phyloP scores from a whole-genome alignment of 2,329 filamentous ascomycete genomes.

The Fusarium sp. region DNA sequence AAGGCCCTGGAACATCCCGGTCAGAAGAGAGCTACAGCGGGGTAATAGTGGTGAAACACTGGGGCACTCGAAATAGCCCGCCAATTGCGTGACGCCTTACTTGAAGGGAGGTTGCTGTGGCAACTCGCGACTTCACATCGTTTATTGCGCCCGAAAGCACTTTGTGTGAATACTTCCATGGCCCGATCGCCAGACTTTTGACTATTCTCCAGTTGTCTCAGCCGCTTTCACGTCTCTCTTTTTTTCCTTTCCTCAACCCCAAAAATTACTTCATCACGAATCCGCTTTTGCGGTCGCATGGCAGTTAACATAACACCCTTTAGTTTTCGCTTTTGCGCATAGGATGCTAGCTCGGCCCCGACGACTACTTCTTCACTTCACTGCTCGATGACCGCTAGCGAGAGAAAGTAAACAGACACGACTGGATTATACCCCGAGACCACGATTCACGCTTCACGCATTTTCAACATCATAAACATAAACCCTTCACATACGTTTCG shows the following conservation, averaged over 20 bases:
- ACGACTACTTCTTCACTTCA: slow-evolving; percentile 44
- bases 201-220: slow-evolving; percentile 43
- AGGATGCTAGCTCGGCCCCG: slow-evolving; percentile 43
- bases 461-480: slow-evolving; percentile 5
- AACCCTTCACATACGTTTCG: slow-evolving; percentile 15
- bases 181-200: slow-evolving; percentile 24
- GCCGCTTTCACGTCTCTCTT: slow-evolving; percentile 38
- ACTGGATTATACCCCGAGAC: slow-evolving; percentile 33
- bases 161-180: slow-evolving; percentile 44
- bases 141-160: slow-evolving; percentile 14
- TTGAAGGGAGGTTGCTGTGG: slow-evolving; percentile 39
- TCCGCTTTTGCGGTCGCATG: slow-evolving; percentile 36
- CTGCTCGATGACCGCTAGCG: slow-evolving; percentile 46
- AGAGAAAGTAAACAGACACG: slow-evolving; percentile 49
- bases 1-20: slow-evolving; percentile 30
- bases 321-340: slow-evolving; percentile 38
- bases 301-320: slow-evolving; percentile 17
- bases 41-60: slow-evolving; percentile 45
- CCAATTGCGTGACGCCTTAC: slow-evolving; percentile 24
- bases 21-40: slow-evolving; percentile 44
- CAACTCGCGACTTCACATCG: slow-evolving; percentile 35
- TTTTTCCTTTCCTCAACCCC: slow-evolving; percentile 21
- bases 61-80: slow-evolving; percentile 39
- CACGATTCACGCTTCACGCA: slow-evolving; percentile 24
- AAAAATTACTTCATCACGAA: slow-evolving; percentile 15